phyloP scores from a whole-genome alignment of 2,329 filamentous ascomycete species.

The Arthrobotrys sinensis region DNA sequence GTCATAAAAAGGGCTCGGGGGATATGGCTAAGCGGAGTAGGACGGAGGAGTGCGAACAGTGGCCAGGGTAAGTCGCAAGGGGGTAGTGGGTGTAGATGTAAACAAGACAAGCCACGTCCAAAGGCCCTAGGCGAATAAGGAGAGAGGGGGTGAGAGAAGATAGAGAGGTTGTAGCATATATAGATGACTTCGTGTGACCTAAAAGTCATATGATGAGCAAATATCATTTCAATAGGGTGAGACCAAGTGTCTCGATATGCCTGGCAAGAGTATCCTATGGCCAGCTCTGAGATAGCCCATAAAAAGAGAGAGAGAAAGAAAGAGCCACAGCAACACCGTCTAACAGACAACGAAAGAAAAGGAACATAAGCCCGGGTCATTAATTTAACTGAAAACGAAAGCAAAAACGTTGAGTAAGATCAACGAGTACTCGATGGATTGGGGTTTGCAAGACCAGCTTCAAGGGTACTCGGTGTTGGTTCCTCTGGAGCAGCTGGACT shows the following conservation, averaged over 20 bases:
- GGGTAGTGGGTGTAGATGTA: constrained; percentile 10
- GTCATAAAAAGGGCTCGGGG: constrained; percentile 19
- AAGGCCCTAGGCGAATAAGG: background rate
- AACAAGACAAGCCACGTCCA: constrained; percentile 9
- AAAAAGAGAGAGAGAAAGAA: constrained; percentile 32
- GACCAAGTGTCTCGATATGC: constrained; percentile 24
- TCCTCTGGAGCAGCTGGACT: constrained; percentile 30
- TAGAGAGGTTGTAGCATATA: constrained; percentile 11
- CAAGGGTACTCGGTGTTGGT: constrained; percentile 61
- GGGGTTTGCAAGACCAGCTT: constrained; percentile 61
- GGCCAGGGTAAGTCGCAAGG: constrained; percentile 8
- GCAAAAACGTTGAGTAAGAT: constrained; percentile 42
- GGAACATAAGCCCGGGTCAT: constrained; percentile 40
- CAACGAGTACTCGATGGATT: constrained; percentile 55
- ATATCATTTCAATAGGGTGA: constrained; percentile 54
- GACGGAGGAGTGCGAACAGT: background rate
- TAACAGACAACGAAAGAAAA: constrained; percentile 59
- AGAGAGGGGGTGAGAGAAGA: background rate
- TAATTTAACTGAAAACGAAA: constrained; percentile 58
- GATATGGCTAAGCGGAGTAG: constrained; percentile 24
- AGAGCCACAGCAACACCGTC: constrained; percentile 58
- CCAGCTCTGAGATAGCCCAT: constrained; percentile 48
- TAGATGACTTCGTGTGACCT: constrained; percentile 26
- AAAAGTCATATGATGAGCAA: constrained; percentile 19
- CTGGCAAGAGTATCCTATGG: constrained; percentile 51